Evolutionary conservation across 768 basidiomycete species (phyloP).

Genomic region (Suillus subluteus): DNA sequence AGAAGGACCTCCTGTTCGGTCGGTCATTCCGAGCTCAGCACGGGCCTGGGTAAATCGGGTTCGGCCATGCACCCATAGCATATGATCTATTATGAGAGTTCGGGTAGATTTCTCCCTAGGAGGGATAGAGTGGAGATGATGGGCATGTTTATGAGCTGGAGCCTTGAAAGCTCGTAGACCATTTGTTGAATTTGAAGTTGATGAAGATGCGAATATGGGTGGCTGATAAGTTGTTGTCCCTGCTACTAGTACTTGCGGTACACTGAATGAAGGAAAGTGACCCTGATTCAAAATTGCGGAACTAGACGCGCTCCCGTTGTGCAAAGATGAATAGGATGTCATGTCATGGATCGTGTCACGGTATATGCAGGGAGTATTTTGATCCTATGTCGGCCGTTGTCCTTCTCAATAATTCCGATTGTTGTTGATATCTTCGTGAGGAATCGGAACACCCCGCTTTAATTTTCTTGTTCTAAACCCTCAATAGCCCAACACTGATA

Average conservation of each 20-base stretch:
- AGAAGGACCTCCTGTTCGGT: constrained; percentile 71
- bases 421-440: not conserved
- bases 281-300: constrained; percentile 23
- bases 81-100: constrained; percentile 85
- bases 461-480: not conserved
- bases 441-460: constrained; percentile 6
- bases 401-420: constrained; percentile 16
- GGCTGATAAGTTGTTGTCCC: constrained; percentile 11
- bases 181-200: constrained; percentile 12
- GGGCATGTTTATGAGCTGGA: constrained; percentile 86
- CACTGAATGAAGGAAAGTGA: constrained; percentile 24
- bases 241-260: constrained; percentile 13
- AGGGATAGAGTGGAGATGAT: constrained; percentile 85
- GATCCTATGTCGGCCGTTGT: constrained; percentile 20
- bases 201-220: constrained; percentile 21
- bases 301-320: constrained; percentile 16
- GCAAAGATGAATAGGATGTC: constrained; percentile 37
- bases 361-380: constrained; percentile 12
- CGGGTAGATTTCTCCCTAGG: constrained; percentile 88
- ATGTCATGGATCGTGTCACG: constrained; percentile 10
- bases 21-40: constrained; percentile 85
- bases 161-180: constrained; percentile 52
- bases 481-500: not conserved
- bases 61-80: constrained; percentile 82
- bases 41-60: constrained; percentile 84